These are phyloP conservation scores for Telopea speciosissima DNA, from an alignment of 177 flowering plant species.

Conservation along the genomic window DNA sequence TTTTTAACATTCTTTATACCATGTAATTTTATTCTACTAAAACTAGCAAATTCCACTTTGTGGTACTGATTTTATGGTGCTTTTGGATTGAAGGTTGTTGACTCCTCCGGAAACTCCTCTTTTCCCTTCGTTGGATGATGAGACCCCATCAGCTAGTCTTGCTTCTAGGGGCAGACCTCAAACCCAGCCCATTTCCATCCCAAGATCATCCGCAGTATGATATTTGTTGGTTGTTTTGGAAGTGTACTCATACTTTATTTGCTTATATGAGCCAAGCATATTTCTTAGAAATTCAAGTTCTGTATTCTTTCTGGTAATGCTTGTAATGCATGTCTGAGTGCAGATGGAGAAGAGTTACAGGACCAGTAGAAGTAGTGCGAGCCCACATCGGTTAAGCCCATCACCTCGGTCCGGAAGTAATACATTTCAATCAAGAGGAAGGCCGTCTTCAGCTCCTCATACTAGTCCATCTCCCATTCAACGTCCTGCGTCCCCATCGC, in stretches of 20 bases:
- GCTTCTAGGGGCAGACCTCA: conserved; percentile 69
- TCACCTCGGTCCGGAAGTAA: conserved; percentile 66
- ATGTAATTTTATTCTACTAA: background rate
- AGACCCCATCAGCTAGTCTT: conserved; percentile 40
- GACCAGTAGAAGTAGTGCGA: conserved; percentile 77
- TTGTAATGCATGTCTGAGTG: conserved; percentile 7
- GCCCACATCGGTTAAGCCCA: conserved; percentile 84
- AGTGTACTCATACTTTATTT: background rate
- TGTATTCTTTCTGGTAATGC: background rate
- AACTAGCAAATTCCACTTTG: background rate
- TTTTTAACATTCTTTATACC: background rate
- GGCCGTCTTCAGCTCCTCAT: conserved; percentile 62
- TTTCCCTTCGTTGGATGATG: conserved; percentile 87
- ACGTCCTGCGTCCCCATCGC: conserved; percentile 47
- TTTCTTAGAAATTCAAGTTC: background rate
- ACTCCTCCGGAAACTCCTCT: conserved; percentile 99
- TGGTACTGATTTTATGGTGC: conserved; percentile 12
- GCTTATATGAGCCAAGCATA: background rate
- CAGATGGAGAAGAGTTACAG: conserved; percentile 75
- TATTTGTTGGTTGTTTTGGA: background rate
- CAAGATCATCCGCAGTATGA: conserved; percentile 80
- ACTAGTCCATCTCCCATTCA: conserved; percentile 50
- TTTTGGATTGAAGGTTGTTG: conserved; percentile 51
- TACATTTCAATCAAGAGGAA: conserved; percentile 52
- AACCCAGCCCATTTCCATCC: conserved; percentile 72